Conservation (phyloP, 139 green algal genomes). For the Microglena sp. region DNA sequence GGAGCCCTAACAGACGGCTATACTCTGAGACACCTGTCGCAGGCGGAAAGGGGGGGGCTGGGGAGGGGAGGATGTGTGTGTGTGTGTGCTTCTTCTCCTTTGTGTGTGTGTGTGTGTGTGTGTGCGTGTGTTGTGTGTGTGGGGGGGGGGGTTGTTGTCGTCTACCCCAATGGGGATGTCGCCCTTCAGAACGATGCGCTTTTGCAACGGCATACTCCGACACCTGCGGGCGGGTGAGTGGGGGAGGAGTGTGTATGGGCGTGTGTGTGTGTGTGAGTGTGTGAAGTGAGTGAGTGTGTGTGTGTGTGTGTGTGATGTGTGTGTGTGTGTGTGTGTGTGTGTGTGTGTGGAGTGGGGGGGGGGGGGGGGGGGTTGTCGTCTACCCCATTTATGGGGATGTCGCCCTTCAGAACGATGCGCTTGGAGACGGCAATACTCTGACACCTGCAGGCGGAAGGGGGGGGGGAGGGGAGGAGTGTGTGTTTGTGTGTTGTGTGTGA, state of each 20-base stretch:
- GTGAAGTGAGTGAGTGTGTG: background rate
- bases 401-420: constrained; percentile 85
- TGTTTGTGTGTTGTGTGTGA: too few species aligned
- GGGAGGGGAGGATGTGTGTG: too few species aligned
- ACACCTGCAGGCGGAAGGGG: constrained; percentile 26
- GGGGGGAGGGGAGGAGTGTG: too few species aligned
- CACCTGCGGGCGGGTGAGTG: too few species aligned
- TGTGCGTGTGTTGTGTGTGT: background rate
- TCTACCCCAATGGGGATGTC: background rate
- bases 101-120: constrained; percentile 1
- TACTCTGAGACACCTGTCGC: too few species aligned
- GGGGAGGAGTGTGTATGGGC: background rate
- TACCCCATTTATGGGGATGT: constrained; percentile 98
- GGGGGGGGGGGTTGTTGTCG: background rate
- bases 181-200: constrained; percentile 84
- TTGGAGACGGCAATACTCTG: constrained; percentile 45
- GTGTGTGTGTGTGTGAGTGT: background rate
- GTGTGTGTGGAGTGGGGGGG: too few species aligned
- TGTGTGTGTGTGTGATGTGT: background rate
- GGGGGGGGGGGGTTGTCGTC: too few species aligned
- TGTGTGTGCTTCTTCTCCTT: background rate
- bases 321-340: too few species aligned
- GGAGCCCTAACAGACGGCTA: too few species aligned
- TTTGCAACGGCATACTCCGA: too few species aligned
- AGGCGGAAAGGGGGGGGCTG: too few species aligned